phyloP scores from a whole-genome alignment of 441 rosid species.

The Iberis amara region DNA sequence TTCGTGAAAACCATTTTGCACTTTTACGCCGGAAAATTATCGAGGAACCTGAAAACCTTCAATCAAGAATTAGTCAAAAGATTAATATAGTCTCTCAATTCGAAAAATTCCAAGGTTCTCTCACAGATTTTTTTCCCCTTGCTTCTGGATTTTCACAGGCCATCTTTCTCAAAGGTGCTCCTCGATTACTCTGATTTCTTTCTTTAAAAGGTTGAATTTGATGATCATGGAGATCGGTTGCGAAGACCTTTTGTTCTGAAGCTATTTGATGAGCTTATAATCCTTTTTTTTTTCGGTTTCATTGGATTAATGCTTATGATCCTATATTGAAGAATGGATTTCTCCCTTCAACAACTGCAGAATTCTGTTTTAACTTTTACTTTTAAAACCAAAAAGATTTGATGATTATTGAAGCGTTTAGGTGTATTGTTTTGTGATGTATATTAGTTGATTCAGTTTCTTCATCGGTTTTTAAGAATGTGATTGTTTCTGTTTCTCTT shows the following conservation, averaged over 20 bases:
- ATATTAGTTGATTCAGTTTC: slow-evolving; percentile 5
- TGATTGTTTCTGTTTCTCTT: slow-evolving; percentile 24
- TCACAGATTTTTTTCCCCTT: too few relatives aligned
- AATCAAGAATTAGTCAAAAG: slow-evolving; percentile 25
- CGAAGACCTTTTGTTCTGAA: slow-evolving; percentile 8
- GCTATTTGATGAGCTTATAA: slow-evolving; percentile 16
- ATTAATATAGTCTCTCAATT: not conserved
- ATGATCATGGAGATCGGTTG: slow-evolving; percentile 10
- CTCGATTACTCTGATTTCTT: slow-evolving; percentile 23
- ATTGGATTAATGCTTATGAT: slow-evolving; percentile 1
- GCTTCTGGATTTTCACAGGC: slow-evolving; percentile 18
- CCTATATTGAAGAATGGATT: not conserved
- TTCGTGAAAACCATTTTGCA: slow-evolving; percentile 20
- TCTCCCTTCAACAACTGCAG: not conserved
- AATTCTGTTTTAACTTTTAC: not conserved
- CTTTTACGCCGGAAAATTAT: slow-evolving; percentile 23
- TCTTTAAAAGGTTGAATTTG: not conserved
- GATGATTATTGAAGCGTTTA: not conserved
- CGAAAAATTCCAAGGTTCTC: too few relatives aligned
- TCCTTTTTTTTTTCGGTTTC: slow-evolving; percentile 1
- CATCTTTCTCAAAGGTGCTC: slow-evolving; percentile 21
- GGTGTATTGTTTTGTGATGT: slow-evolving; percentile 8
- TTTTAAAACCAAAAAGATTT: not conserved
- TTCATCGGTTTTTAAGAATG: not conserved
- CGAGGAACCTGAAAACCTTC: slow-evolving; percentile 10